Conservation (phyloP, 129 eudicot genomes). For the Deinandra increscens region DNA sequence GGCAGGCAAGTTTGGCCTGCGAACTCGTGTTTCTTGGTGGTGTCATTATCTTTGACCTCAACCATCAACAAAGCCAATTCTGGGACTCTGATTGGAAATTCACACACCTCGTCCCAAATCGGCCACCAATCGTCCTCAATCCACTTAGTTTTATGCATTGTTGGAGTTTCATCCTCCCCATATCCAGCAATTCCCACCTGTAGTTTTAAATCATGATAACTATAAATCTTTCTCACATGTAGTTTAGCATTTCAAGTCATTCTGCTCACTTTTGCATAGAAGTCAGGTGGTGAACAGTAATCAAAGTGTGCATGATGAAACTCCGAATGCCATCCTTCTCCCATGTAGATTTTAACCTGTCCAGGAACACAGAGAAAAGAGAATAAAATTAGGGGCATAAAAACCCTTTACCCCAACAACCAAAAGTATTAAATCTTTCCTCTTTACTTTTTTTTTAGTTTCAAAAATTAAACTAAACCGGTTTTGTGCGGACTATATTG, state of each 20-base stretch:
- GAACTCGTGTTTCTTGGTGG: conserved; percentile 46
- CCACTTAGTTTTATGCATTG: conserved; percentile 37
- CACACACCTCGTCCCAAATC: conserved; percentile 61
- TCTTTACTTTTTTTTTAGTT: no score
- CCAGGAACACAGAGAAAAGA: not conserved
- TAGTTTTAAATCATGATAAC: not conserved
- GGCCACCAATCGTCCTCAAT: conserved; percentile 71
- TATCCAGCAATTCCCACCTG: conserved; percentile 69
- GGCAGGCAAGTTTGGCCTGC: conserved; percentile 91
- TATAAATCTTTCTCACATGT: not conserved
- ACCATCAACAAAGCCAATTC: conserved; percentile 68
- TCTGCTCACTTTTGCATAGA: conserved; percentile 48
- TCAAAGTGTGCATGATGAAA: conserved; percentile 64
- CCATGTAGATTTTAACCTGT: conserved; percentile 75
- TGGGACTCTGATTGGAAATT: conserved; percentile 64
- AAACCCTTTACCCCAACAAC: not conserved
- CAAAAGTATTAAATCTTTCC: no score
- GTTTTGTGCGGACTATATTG: no score
- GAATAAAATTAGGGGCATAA: not conserved
- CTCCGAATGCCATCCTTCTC: conserved; percentile 82
- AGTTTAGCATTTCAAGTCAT: not conserved
- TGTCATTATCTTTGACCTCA: conserved; percentile 54
- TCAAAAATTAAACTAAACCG: no score
- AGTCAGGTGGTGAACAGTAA: conserved; percentile 77
- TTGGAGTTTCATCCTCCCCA: conserved; percentile 39